Percentiles rank a stretch among this genome's conserved stretches.
Evolutionary conservation across 116 monocot genomes (phyloP).

Genomic region (Papilionanthe hybrid): DNA sequence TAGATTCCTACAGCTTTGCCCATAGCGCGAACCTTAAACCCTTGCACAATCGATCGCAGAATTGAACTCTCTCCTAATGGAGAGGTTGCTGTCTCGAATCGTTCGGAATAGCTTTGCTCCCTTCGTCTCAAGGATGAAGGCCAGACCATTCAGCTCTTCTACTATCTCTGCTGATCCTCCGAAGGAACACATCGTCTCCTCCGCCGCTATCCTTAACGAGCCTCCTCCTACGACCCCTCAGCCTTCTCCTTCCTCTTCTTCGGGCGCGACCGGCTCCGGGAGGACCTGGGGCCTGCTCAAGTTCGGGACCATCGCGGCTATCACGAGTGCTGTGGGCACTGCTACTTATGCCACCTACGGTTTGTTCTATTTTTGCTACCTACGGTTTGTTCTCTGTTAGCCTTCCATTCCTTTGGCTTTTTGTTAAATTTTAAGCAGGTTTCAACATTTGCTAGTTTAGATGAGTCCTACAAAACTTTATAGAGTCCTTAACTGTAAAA

Average conservation of each 20-base stretch:
- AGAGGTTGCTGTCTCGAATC: slow-evolving; percentile 22
- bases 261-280: slow-evolving; percentile 4
- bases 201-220: slow-evolving; percentile 13
- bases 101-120: slow-evolving; percentile 19
- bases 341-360: slow-evolving; percentile 52
- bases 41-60: background rate
- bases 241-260: background rate
- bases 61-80: background rate
- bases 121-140: background rate
- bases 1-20: background rate
- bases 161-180: slow-evolving; percentile 13
- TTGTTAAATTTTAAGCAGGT: background rate
- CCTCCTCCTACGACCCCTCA: slow-evolving; percentile 2
- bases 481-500: background rate
- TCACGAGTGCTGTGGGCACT: slow-evolving; percentile 34
- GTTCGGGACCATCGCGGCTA: slow-evolving; percentile 24
- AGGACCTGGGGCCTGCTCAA: slow-evolving; percentile 32
- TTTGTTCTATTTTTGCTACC: slow-evolving; percentile 20
- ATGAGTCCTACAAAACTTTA: background rate
- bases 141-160: slow-evolving; percentile 20
- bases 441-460: background rate
- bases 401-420: background rate
- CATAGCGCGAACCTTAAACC: slow-evolving; percentile 1
- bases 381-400: slow-evolving; percentile 24
- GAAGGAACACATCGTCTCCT: slow-evolving; percentile 13